These are phyloP conservation scores for Termitomyces sp. DNA, from an alignment of 768 basidiomycete species.

Conservation along the genomic window DNA sequence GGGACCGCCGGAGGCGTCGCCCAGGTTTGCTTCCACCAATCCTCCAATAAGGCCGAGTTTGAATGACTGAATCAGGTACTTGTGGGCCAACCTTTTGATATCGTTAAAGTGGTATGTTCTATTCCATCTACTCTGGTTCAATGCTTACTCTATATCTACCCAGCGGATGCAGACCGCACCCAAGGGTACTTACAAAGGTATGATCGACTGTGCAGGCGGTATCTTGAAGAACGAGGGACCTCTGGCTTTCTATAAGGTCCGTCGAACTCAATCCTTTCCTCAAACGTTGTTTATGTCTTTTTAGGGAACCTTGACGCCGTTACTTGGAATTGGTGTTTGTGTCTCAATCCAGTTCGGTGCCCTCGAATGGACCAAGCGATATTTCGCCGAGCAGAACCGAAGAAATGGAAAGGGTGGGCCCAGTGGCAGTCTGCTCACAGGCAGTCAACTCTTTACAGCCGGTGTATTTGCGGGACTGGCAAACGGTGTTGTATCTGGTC, in stretches of 20 bases:
- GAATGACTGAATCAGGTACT: constrained; percentile 47
- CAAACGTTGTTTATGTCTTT: constrained; percentile 1
- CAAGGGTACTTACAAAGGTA: constrained; percentile 82
- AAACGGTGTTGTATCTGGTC: constrained; percentile 90
- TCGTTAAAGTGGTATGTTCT: constrained; percentile 86
- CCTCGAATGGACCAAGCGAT: constrained; percentile 79
- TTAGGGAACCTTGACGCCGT: constrained; percentile 85
- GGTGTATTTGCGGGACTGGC: constrained; percentile 86
- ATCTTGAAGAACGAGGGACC: constrained; percentile 91
- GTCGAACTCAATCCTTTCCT: not conserved
- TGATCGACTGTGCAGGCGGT: constrained; percentile 85
- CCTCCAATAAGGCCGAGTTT: constrained; percentile 11
- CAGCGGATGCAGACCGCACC: constrained; percentile 94
- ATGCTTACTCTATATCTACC: not conserved
- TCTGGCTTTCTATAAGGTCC: constrained; percentile 90
- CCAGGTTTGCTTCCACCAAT: constrained; percentile 45
- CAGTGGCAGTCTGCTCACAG: constrained; percentile 54
- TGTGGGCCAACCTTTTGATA: constrained; percentile 94
- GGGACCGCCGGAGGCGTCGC: constrained; percentile 90
- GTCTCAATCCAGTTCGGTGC: constrained; percentile 96
- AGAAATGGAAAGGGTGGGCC: constrained; percentile 54
- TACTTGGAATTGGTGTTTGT: constrained; percentile 89
- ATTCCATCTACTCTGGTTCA: not conserved
- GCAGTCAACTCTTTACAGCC: constrained; percentile 62
- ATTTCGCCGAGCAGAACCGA: constrained; percentile 62